Evolutionary conservation across 73 alveolate genomes (phyloP), one percentile per base, ranked within the genome.

Genomic region (Effrenium voratum): DNA sequence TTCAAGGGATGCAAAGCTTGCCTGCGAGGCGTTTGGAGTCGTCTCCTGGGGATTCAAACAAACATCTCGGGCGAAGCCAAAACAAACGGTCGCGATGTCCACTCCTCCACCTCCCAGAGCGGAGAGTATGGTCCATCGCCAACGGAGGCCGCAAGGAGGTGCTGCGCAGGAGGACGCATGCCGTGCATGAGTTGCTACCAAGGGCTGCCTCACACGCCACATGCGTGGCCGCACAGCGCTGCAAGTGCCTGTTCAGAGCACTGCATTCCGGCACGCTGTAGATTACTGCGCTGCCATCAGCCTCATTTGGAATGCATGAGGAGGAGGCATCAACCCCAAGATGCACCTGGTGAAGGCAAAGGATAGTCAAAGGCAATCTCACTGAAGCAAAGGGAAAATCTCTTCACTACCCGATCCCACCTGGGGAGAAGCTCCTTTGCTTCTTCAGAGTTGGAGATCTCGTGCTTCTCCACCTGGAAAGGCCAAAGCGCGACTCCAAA

Each of bases 281-380:
- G 26, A 10, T 26, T 28, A 68, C 41, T 68, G 80, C 80, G 26
- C 34, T 68, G 44, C 19, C 15, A 13, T 13, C 30, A 12, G 85
- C 97, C 97, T 90, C 97, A 90, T 63, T 75, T 90, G 97, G 88
- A 90, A 90, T 38, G 97, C 97, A 47, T 90, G 97, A 15, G 97
- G 97, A 28, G 97, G 97, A 16, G 97, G 97, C 97, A 90, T 90
- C 46, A 90, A 43, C 36, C 97, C 97, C 97, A 90, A 50, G 46
- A 90, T 70, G 59, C 97, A 90, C 97, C 97, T 90, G 36, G 63
- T n/a, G n/a, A n/a, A n/a, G n/a, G n/a, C n/a, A n/a, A n/a, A n/a
- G n/a, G n/a, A n/a, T n/a, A n/a, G n/a, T n/a, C n/a, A n/a, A n/a
- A n/a, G n/a, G n/a, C n/a, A n/a, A n/a, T 52, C 63, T 52, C 63